phyloP scores from a whole-genome alignment of 169 alveolate species.

The Sarcocystis neurona region DNA sequence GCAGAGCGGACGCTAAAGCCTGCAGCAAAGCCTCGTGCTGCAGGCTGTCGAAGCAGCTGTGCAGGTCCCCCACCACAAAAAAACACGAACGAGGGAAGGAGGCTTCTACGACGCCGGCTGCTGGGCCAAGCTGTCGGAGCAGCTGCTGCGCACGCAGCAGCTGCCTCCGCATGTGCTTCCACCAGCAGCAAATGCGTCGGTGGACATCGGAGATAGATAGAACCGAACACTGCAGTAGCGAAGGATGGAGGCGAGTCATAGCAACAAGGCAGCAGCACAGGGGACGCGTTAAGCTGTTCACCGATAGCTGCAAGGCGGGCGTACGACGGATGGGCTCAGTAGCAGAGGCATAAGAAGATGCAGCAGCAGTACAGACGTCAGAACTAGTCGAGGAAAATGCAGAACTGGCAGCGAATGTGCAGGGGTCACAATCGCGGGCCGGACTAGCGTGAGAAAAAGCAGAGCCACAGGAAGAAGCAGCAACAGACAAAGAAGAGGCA shows the following conservation, averaged over 20 bases:
- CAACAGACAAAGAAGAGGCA: no score
- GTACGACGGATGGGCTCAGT: no score
- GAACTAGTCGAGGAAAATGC: no score
- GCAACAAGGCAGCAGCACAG: constrained; percentile 31
- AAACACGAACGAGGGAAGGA: constrained; percentile 23
- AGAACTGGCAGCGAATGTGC: no score
- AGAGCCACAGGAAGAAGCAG: no score
- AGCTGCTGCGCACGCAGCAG: background rate
- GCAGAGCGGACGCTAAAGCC: background rate
- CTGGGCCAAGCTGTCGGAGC: constrained; percentile 36
- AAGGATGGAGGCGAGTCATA: constrained; percentile 30
- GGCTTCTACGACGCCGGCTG: constrained; percentile 28
- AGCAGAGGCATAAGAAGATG: background rate
- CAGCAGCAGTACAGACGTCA: background rate
- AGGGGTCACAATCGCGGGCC: no score
- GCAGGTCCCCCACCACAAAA: constrained; percentile 50
- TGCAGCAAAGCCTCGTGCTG: constrained; percentile 20
- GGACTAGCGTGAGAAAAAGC: no score
- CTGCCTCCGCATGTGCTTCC: constrained; percentile 10
- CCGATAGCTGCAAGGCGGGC: constrained; percentile 17
- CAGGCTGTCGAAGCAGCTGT: constrained; percentile 47
- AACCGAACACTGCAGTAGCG: constrained; percentile 37
- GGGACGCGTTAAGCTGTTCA: constrained; percentile 34
- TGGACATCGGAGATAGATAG: constrained; percentile 43
- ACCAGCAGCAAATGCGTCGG: constrained; percentile 34